A percentile compares a stretch with the other conserved stretches of the same genome.
phyloP scores from a whole-genome alignment of 2,329 filamentous ascomycete species.

The Fusarium tanahbumbuense region DNA sequence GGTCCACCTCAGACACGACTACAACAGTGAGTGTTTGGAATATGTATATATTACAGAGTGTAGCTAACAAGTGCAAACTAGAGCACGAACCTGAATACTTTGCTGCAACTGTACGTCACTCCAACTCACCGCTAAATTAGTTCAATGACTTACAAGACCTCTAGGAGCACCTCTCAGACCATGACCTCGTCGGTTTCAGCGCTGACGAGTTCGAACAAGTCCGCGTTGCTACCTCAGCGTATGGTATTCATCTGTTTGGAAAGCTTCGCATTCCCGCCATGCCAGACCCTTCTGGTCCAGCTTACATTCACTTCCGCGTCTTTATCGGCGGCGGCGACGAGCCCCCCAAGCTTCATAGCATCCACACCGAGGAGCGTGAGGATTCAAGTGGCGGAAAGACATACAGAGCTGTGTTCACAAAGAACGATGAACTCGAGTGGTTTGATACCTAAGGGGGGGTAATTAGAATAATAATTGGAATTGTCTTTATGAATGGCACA shows the following conservation, averaged over 20 bases:
- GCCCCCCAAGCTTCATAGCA: constrained; percentile 83
- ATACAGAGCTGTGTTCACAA: constrained; percentile 91
- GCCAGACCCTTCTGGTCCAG: constrained; percentile 65
- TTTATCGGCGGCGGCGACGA: constrained; percentile 87
- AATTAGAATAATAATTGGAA: constrained; percentile 19
- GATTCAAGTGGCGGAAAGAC: constrained; percentile 89
- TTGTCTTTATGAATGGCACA: constrained; percentile 12
- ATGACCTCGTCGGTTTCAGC: constrained; percentile 87
- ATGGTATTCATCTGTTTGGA: constrained; percentile 80
- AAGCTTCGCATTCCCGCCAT: constrained; percentile 70
- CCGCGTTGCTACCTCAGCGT: constrained; percentile 88
- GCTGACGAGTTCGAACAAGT: constrained; percentile 88
- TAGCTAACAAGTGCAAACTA: constrained; percentile 36
- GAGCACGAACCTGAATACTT: constrained; percentile 68
- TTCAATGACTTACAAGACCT: neutral
- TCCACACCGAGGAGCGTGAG: constrained; percentile 96
- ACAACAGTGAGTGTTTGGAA: constrained; percentile 53
- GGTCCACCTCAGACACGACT: constrained; percentile 60
- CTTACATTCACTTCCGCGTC: constrained; percentile 88
- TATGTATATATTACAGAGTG: neutral
- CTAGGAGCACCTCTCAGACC: constrained; percentile 62
- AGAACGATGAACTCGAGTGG: constrained; percentile 85
- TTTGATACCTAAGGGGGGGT: constrained; percentile 57
- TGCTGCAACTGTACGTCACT: constrained; percentile 56
- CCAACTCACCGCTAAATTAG: neutral